Evolutionary conservation across 2,329 filamentous ascomycete genomes (phyloP), one percentile per base, ranked within the genome.

Genomic region (Incumbomyces lentus): DNA sequence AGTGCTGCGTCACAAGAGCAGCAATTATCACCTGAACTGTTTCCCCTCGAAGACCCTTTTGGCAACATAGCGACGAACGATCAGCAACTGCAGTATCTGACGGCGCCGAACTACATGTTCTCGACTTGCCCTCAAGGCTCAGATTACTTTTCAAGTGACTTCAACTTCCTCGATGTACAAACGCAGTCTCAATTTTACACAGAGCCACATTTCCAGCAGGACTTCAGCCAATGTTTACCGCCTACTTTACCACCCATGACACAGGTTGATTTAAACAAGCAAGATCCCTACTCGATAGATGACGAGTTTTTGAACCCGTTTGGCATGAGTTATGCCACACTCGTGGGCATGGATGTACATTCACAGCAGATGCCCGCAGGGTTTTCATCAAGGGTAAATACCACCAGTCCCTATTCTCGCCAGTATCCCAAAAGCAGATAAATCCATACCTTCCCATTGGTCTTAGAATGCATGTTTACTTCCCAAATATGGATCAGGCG

Each of bases 311-410:
- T 77, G 47, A 75, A 71, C 58, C 75, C 76, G 1, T 79, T 79
- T 60, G 72, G 71, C 56, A 73, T 78, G 64, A 76, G 73, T 62
- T 81, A 79, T 59, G 73, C 74, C 17, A 71, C 74, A 7, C 74
- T 79, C 68, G 71, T 68, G 47, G 73, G 72, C 38, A 74, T 78
- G 52, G 75, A 79, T 46, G 66, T 76, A 30, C 58, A 63, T 19
- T 62, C 60, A 40, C 55, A 59, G 30, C 60, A 66, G 37, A 55
- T 64, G 17, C 61, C 65, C 48, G 50, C 61, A 32, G 63, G 61
- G 59, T 51, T 59, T 65, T 56, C 64, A 67, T 64, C 37, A 34
- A 40, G 44, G 44, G 68, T 70, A 69, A 65, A 65, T 66, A 60
- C 56, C 58, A 60, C 59, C 53, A 38, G 41, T 54, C 52, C 55